phyloP scores from a whole-genome alignment of 2,329 filamentous ascomycete genomes.

The Dothideomycetes sp. region DNA sequence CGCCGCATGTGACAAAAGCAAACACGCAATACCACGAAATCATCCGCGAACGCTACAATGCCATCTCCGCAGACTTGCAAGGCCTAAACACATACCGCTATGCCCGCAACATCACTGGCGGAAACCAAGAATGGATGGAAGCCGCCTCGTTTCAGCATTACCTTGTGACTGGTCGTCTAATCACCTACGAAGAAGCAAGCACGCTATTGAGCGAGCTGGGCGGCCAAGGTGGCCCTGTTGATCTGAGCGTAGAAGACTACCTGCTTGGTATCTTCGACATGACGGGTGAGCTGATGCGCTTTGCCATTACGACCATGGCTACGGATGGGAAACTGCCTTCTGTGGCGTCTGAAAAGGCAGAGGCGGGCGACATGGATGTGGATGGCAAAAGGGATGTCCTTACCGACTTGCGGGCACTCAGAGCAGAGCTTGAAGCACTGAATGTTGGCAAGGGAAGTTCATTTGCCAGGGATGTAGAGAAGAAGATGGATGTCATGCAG shows the following conservation, averaged over 20 bases:
- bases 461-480: conserved; percentile 53
- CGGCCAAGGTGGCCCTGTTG: conserved; percentile 37
- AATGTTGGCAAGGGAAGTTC: conserved; percentile 41
- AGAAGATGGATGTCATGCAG: conserved; percentile 80
- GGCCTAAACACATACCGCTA: conserved; percentile 78
- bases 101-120: conserved; percentile 60
- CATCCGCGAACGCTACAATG: conserved; percentile 57
- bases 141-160: conserved; percentile 84
- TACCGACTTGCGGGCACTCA: conserved; percentile 67
- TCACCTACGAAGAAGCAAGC: conserved; percentile 53
- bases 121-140: conserved; percentile 91
- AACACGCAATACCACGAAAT: conserved; percentile 57
- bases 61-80: conserved; percentile 61
- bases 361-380: conserved; percentile 22
- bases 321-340: conserved; percentile 51
- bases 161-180: conserved; percentile 62
- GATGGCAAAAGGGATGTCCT: conserved; percentile 51
- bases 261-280: conserved; percentile 86
- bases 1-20: conserved; percentile 57
- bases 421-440: conserved; percentile 65
- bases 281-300: conserved; percentile 93
- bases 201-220: conserved; percentile 26
- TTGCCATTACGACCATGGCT: conserved; percentile 80
- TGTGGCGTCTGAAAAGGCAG: conserved; percentile 22
- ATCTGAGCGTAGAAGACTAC: conserved; percentile 73